Conservation (phyloP, 2,329 filamentous ascomycete genomes). For the Aulographum hederae region DNA sequence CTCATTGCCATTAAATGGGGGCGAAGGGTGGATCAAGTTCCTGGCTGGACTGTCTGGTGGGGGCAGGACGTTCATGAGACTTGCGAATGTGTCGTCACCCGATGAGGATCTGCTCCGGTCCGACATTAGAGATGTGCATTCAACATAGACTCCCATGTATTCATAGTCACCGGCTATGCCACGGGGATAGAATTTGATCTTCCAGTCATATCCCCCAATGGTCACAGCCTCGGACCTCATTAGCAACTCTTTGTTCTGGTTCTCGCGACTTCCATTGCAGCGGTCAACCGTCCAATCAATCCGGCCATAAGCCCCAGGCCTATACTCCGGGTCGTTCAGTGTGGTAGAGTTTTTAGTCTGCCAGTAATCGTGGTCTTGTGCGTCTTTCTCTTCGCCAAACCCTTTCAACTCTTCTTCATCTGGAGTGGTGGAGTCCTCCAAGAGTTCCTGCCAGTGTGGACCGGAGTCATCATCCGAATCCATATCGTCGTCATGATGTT, state of each 20-base stretch:
- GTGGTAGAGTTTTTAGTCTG: slow-evolving; percentile 36
- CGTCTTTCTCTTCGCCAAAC: slow-evolving; percentile 36
- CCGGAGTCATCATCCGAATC: slow-evolving; percentile 9
- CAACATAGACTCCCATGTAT: slow-evolving; percentile 41
- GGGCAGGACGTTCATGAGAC: neutral
- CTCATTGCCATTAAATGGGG: slow-evolving; percentile 12
- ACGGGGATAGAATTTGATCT: slow-evolving; percentile 45
- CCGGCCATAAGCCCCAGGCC: slow-evolving; percentile 32
- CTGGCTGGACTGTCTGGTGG: neutral
- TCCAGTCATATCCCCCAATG: slow-evolving; percentile 44
- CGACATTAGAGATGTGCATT: slow-evolving; percentile 32
- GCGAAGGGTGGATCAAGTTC: slow-evolving; percentile 10
- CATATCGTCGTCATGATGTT: slow-evolving; percentile 16
- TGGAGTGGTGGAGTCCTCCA: slow-evolving; percentile 36
- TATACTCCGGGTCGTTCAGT: slow-evolving; percentile 39
- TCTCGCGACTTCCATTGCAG: slow-evolving; percentile 41
- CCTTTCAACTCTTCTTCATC: slow-evolving; percentile 39
- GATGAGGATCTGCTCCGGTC: neutral
- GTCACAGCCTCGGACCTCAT: slow-evolving; percentile 38
- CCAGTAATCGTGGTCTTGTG: slow-evolving; percentile 39
- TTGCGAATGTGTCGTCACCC: neutral
- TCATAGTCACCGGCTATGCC: slow-evolving; percentile 41
- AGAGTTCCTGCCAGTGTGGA: slow-evolving; percentile 31
- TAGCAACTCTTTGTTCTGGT: slow-evolving; percentile 37
- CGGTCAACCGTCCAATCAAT: slow-evolving; percentile 40